These are phyloP conservation scores for Fusarium subglutinans DNA, from an alignment of 2,329 filamentous ascomycete species.

Conservation along the genomic window DNA sequence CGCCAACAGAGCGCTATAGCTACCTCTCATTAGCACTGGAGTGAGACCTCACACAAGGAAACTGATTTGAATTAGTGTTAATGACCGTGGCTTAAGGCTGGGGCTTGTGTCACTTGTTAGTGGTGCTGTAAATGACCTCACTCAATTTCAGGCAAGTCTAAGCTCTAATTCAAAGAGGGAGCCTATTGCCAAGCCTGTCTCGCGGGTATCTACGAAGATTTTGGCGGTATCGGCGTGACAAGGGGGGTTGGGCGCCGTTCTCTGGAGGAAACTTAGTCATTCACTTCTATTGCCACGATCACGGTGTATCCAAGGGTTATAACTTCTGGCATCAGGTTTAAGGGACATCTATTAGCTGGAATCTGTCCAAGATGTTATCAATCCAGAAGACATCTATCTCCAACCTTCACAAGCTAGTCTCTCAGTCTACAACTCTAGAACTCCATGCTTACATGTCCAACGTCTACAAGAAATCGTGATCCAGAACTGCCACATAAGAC, in stretches of 20 bases:
- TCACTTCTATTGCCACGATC: fast-evolving
- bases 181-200: fast-evolving
- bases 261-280: not conserved
- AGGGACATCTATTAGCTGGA: fast-evolving
- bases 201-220: not conserved
- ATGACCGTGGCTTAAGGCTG: not conserved
- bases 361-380: not conserved
- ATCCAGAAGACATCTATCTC: not conserved
- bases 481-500: not conserved
- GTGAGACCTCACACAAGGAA: too few relatives aligned
- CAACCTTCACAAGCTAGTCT: fast-evolving
- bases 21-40: fast-evolving
- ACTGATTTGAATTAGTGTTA: fast-evolving
- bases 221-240: not conserved
- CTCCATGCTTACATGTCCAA: not conserved
- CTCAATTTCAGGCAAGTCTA: not conserved
- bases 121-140: not conserved
- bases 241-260: not conserved
- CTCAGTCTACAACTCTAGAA: not conserved
- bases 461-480: not conserved
- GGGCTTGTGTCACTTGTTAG: not conserved
- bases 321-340: not conserved
- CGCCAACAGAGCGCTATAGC: too few relatives aligned
- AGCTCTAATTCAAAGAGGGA: fast-evolving
- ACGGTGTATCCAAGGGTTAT: fast-evolving